phyloP scores from a whole-genome alignment of 441 rosid species.

The Melastoma candidum region DNA sequence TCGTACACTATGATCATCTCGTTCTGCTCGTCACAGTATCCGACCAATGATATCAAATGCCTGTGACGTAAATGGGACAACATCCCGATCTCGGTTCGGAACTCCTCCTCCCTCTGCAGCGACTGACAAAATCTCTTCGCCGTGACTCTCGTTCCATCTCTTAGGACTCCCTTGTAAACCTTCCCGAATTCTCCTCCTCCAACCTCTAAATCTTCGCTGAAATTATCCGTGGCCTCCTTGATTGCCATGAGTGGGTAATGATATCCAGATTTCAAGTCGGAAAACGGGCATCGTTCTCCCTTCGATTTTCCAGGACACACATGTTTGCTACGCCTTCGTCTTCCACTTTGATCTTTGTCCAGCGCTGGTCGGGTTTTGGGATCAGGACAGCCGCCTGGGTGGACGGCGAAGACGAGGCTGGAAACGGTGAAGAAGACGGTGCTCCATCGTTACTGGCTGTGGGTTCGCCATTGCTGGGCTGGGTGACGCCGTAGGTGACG shows the following conservation, averaged over 20 bases:
- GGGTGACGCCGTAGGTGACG: no score
- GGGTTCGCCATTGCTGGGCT: no score
- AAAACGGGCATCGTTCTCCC: constrained; percentile 27
- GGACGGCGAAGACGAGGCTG: no score
- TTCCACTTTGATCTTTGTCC: constrained; percentile 19
- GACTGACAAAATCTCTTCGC: constrained; percentile 64
- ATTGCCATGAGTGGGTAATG: constrained; percentile 51
- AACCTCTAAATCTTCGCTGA: constrained; percentile 44
- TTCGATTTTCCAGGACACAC: constrained; percentile 7
- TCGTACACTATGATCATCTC: constrained; percentile 87
- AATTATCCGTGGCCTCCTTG: constrained; percentile 63
- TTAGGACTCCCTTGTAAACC: constrained; percentile 25
- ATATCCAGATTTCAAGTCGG: constrained; percentile 50
- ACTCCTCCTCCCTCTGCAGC: constrained; percentile 55
- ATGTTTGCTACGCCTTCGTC: constrained; percentile 19
- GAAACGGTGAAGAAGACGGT: no score
- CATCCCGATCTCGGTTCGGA: constrained; percentile 78
- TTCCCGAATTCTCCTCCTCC: constrained; percentile 65
- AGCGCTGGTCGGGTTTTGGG: background rate
- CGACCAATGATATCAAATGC: constrained; percentile 74
- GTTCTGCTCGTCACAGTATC: constrained; percentile 61
- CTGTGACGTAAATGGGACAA: constrained; percentile 77
- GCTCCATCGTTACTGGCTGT: no score
- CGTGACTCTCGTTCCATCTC: constrained; percentile 58
- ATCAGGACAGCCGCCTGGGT: no score